Evolutionary conservation across 2,329 filamentous ascomycete genomes (phyloP).

Genomic region (Ceratocystis variospora): DNA sequence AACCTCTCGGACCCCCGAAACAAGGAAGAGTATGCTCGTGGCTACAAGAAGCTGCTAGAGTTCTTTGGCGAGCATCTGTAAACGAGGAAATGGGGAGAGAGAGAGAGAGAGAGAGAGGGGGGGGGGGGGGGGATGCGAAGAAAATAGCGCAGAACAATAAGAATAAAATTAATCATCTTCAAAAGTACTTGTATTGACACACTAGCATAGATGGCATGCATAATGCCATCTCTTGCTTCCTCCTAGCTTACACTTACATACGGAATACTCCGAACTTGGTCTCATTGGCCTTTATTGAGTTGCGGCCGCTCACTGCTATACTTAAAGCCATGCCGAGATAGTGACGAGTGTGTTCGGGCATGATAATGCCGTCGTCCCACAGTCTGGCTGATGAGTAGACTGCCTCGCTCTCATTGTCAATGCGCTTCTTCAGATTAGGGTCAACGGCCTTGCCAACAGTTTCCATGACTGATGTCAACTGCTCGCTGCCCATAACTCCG

Average conservation of each 20-base stretch:
- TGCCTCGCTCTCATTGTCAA: constrained; percentile 81
- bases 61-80: constrained; percentile 44
- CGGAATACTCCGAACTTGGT: constrained; percentile 70
- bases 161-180: neutral
- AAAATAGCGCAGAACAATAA: neutral
- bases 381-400: constrained; percentile 76
- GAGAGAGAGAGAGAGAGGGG: neutral
- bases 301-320: constrained; percentile 56
- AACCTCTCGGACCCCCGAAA: constrained; percentile 43
- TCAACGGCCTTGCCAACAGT: constrained; percentile 67
- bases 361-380: constrained; percentile 78
- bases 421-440: constrained; percentile 64
- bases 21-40: constrained; percentile 48
- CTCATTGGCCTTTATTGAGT: constrained; percentile 44
- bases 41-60: constrained; percentile 43
- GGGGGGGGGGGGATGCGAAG: neutral
- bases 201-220: neutral
- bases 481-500: constrained; percentile 90
- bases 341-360: constrained; percentile 58
- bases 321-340: constrained; percentile 60
- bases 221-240: neutral
- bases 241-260: constrained; percentile 39
- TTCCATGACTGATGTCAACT: constrained; percentile 86
- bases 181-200: neutral
- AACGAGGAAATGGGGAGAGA: neutral